These are phyloP conservation scores for Mycena venus DNA, from an alignment of 768 basidiomycete species.

Conservation along the genomic window DNA sequence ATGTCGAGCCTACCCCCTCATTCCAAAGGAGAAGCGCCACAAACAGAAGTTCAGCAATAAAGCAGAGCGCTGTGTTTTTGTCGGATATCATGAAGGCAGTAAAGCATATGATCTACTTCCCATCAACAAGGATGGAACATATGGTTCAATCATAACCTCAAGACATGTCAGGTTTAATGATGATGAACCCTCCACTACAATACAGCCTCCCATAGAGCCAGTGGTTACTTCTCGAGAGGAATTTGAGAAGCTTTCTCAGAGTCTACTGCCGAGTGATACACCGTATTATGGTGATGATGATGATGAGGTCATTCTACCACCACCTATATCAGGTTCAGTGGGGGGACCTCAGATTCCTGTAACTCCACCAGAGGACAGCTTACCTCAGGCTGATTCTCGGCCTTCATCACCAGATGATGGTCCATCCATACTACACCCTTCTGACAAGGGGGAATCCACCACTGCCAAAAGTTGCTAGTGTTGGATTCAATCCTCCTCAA, in stretches of 20 bases:
- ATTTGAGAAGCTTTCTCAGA: not conserved
- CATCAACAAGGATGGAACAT: too few species aligned
- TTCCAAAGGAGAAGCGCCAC: too few species aligned
- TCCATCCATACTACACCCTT: not conserved
- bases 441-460: not conserved
- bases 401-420: not conserved
- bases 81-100: slow-evolving; percentile 35
- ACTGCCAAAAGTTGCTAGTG: not conserved
- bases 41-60: too few species aligned
- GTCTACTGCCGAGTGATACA: not conserved
- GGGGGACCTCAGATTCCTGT: not conserved
- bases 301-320: not conserved
- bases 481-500: not conserved
- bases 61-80: too few species aligned
- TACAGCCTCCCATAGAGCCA: too few species aligned
- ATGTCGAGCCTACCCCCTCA: too few species aligned
- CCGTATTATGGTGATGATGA: not conserved
- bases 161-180: too few species aligned
- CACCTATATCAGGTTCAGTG: not conserved
- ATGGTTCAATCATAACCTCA: too few species aligned
- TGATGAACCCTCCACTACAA: too few species aligned
- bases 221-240: too few species aligned
- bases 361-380: not conserved
- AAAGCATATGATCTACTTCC: too few species aligned
- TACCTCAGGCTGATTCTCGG: not conserved